Evolutionary conservation across 164 flowering plant genomes (phyloP).

Genomic region (Tetrastigma voinierianum): DNA sequence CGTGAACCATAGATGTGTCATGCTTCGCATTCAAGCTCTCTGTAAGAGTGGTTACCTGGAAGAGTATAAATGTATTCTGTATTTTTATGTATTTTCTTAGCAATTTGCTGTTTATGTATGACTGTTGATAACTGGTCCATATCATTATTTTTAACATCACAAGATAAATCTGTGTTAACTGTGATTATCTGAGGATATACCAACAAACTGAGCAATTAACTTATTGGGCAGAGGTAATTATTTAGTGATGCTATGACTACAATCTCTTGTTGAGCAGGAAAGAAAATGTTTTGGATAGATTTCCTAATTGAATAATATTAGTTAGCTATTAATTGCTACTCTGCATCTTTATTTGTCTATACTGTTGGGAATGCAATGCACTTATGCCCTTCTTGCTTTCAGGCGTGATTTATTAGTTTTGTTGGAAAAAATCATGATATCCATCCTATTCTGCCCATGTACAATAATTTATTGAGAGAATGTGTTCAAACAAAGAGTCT

Average conservation of each 20-base stretch:
- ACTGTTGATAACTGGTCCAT: too few relatives aligned
- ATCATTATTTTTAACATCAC: too few relatives aligned
- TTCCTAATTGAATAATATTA: neutral
- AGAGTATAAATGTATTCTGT: slow-evolving; percentile 39
- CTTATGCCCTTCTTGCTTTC: slow-evolving; percentile 15
- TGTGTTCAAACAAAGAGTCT: slow-evolving; percentile 37
- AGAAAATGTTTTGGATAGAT: neutral
- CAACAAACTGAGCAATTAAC: neutral
- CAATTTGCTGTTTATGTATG: too few relatives aligned
- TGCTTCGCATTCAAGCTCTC: slow-evolving; percentile 53
- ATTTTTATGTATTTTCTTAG: neutral
- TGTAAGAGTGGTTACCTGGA: slow-evolving; percentile 76
- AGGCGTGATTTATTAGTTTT: slow-evolving; percentile 63
- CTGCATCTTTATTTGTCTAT: neutral
- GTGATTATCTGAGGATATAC: neutral
- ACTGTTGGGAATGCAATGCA: neutral
- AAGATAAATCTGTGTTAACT: neutral
- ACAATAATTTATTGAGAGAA: slow-evolving; percentile 53
- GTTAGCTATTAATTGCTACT: neutral
- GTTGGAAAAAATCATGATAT: slow-evolving; percentile 36
- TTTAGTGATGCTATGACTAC: neutral
- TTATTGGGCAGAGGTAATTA: neutral
- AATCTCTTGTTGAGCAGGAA: neutral
- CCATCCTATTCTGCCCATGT: slow-evolving; percentile 39
- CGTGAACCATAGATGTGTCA: slow-evolving; percentile 35